phyloP scores from a whole-genome alignment of 768 basidiomycete genomes.

The Leccinum incarnatum region DNA sequence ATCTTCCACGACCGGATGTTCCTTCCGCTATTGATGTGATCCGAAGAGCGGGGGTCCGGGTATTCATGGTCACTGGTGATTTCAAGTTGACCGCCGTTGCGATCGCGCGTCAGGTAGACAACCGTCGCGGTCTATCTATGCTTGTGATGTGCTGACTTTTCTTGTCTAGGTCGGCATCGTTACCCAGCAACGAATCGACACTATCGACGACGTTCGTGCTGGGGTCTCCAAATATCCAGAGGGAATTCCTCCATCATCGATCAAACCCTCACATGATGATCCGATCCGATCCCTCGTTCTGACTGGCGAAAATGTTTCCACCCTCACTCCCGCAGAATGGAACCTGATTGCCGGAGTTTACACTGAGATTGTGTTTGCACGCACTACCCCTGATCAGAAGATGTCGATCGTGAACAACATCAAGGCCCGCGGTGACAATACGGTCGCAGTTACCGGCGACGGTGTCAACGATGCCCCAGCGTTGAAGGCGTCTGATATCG shows the following conservation, averaged over 20 bases:
- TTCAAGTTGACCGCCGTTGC: conserved; percentile 52
- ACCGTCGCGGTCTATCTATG: neutral
- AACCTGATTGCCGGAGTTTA: conserved; percentile 37
- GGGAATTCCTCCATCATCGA: neutral
- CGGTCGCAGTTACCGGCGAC: conserved; percentile 56
- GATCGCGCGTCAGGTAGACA: conserved; percentile 45
- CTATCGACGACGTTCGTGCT: conserved; percentile 24
- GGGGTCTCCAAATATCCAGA: conserved; percentile 1
- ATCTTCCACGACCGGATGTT: conserved; percentile 55
- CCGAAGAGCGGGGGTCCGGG: conserved; percentile 48
- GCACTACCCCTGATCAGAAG: conserved; percentile 58
- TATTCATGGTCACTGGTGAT: conserved; percentile 60
- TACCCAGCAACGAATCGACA: conserved; percentile 39
- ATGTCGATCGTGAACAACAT: conserved; percentile 55
- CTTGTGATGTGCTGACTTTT: neutral
- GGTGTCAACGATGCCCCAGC: conserved; percentile 55
- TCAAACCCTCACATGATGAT: conserved; percentile 40
- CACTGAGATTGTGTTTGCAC: conserved; percentile 50
- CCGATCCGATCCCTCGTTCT: conserved; percentile 40
- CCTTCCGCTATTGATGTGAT: conserved; percentile 45
- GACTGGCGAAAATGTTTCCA: conserved; percentile 43
- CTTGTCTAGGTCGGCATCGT: conserved; percentile 41
- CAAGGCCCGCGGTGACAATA: conserved; percentile 44
- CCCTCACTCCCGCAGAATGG: conserved; percentile 38
- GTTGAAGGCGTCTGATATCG: conserved; percentile 52